Evolutionary conservation across 495 filamentous ascomycete species (phyloP).

Genomic region (Aspergillus sclerotiicarbonarius): DNA sequence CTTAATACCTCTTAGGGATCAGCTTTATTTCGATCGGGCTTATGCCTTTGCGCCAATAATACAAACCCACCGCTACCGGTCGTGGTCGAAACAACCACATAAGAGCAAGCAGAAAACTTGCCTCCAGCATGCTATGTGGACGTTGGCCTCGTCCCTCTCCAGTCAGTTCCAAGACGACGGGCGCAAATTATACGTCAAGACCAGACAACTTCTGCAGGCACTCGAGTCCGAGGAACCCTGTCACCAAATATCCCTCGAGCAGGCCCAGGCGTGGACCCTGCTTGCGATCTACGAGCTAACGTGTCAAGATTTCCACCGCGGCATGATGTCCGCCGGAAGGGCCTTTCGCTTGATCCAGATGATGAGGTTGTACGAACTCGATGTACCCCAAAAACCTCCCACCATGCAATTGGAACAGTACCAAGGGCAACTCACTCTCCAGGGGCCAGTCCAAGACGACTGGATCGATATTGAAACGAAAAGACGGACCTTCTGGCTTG

Average conservation of each 20-base stretch:
- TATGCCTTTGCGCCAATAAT: not conserved
- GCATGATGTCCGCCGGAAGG: not conserved
- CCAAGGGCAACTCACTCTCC: too few relatives aligned
- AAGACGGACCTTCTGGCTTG: not conserved
- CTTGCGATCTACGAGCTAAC: not conserved
- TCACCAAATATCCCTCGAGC: not conserved
- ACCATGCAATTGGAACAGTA: not conserved
- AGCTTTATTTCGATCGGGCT: not conserved
- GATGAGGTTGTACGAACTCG: not conserved
- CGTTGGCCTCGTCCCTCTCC: not conserved
- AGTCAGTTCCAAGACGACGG: not conserved
- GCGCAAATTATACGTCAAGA: not conserved
- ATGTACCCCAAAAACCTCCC: not conserved
- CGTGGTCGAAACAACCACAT: not conserved
- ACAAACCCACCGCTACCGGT: not conserved
- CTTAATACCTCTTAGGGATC: not conserved
- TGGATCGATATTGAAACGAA: not conserved
- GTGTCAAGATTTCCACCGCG: not conserved
- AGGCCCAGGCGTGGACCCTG: not conserved
- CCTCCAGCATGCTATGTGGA: not conserved
- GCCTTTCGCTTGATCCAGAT: not conserved
- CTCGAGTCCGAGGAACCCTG: not conserved
- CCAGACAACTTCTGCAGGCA: not conserved
- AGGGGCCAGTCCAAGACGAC: too few relatives aligned
- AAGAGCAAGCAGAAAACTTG: not conserved